Base-by-base conservation (phyloP, 768 basidiomycete genomes). In the Holtermanniella nyarrowii region DNA sequence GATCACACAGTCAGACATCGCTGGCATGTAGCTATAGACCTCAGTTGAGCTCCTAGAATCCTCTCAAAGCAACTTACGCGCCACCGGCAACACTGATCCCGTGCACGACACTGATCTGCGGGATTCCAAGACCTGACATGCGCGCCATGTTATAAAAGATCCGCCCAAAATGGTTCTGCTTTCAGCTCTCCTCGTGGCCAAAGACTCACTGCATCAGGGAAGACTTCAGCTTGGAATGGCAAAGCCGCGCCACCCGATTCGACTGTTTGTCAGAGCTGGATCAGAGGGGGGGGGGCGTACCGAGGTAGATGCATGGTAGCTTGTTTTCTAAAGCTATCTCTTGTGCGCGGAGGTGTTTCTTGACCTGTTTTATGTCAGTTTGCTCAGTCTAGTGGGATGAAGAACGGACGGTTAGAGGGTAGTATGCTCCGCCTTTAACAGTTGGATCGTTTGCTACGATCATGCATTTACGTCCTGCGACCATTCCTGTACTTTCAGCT, bases 131-230 rank as follows among this genome's bases (percentile, higher is more conserved):
- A 1, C 88, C 87, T 44, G 88, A 91, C 86, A 93, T 85, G 31
- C 76, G 44, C 51, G 84, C 89, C 88, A 93, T 93, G 63, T 96
- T 95, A 70, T 90, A 95, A 74, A 96, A 96, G 65, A 95, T 93
- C 4, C 90, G 80, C 3, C 90, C 90, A 61, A 96, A 96, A 67
- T 96, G 88, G 57, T 93, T 85, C 69, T 82, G 45, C 11, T 13
- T 11, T 22, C 3, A 22, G 7, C 11, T 4, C 12, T 40, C 5
- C n/a, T 18, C 44, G 2, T 2, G 16, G 23, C 3, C 14, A 21
- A 4, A 12, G 18, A 10, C 42, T 26, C 39, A 65, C 63, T 55
- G 58, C 86, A 75, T 95, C 90, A 4, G 90, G 90, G 70, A 93
- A 93, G 12, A 91, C 82, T 76, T 82, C 88, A 1, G 90, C 86